These are phyloP conservation scores for Eucalyptus erythrocorys DNA, from an alignment of 345 rosid species.

Conservation along the genomic window DNA sequence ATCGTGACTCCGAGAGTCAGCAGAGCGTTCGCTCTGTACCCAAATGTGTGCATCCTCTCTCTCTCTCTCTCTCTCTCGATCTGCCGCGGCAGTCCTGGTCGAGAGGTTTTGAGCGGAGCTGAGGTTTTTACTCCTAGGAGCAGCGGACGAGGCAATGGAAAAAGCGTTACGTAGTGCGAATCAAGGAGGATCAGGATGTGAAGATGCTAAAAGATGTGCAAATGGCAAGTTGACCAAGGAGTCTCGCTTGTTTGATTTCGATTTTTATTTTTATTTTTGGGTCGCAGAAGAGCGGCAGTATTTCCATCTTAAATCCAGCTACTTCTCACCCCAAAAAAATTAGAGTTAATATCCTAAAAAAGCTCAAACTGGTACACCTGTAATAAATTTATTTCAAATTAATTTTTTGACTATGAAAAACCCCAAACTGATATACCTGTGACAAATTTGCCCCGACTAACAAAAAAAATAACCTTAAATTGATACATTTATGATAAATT, in stretches of 20 bases:
- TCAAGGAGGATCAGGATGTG: background rate
- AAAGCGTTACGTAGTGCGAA: background rate
- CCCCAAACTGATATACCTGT: too few species aligned
- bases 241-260: background rate
- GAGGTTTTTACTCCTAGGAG: background rate
- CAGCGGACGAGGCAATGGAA: background rate
- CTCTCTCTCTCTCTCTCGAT: background rate
- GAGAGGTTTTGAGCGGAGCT: background rate
- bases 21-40: conserved; percentile 81
- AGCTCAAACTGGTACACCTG: too few species aligned
- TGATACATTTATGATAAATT: too few species aligned
- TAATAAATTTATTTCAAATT: too few species aligned
- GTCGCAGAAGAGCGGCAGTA: background rate
- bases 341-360: too few species aligned
- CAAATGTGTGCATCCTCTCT: conserved; percentile 61
- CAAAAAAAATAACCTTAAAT: too few species aligned
- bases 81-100: background rate
- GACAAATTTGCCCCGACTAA: too few species aligned
- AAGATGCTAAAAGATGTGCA: background rate
- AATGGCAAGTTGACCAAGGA: background rate
- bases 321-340: background rate
- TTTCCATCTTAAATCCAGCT: background rate
- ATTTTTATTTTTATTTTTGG: background rate
- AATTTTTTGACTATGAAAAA: too few species aligned
- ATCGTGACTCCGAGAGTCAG: conserved; percentile 71